Evolutionary conservation across 1,284 basidiomycete species (phyloP).

Genomic region (Puccinia polysora): DNA sequence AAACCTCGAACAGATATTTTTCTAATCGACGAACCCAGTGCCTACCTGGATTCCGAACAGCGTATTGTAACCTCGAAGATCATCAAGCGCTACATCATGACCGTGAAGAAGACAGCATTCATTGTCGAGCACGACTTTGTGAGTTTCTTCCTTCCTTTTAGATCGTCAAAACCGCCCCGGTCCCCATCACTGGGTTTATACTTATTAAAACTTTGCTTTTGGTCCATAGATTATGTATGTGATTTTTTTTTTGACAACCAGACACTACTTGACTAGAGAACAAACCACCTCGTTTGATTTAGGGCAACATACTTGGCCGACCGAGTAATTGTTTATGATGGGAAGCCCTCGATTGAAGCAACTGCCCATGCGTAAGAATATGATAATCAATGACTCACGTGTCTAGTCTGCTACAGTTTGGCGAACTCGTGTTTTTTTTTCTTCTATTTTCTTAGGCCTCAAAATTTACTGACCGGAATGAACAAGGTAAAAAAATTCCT

Average conservation of each 20-base stretch:
- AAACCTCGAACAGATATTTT: conserved; percentile 71
- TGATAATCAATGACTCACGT: conserved; percentile 43
- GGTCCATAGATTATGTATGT: conserved; percentile 42
- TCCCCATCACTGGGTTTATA: not conserved
- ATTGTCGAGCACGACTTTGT: conserved; percentile 98
- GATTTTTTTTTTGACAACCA: not conserved
- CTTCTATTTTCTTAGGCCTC: conserved; percentile 59
- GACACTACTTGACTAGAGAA: not conserved
- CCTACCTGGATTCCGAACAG: conserved; percentile 94
- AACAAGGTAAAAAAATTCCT: conserved; percentile 58
- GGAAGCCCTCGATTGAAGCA: conserved; percentile 71
- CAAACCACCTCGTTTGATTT: conserved; percentile 57
- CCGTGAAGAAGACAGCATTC: conserved; percentile 92
- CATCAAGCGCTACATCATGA: conserved; percentile 82
- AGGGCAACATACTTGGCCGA: conserved; percentile 88
- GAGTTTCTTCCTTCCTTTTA: not conserved
- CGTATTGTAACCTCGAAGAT: conserved; percentile 95
- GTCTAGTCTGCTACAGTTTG: too few relatives aligned
- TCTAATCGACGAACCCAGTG: conserved; percentile 62
- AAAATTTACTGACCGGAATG: conserved; percentile 78
- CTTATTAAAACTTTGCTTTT: conserved; percentile 1
- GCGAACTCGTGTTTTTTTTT: not conserved
- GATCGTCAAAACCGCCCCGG: not conserved
- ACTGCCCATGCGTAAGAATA: conserved; percentile 72
- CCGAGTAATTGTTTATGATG: conserved; percentile 91